Conservation (phyloP, 2,329 filamentous ascomycete species). For the Xylariales sp. region DNA sequence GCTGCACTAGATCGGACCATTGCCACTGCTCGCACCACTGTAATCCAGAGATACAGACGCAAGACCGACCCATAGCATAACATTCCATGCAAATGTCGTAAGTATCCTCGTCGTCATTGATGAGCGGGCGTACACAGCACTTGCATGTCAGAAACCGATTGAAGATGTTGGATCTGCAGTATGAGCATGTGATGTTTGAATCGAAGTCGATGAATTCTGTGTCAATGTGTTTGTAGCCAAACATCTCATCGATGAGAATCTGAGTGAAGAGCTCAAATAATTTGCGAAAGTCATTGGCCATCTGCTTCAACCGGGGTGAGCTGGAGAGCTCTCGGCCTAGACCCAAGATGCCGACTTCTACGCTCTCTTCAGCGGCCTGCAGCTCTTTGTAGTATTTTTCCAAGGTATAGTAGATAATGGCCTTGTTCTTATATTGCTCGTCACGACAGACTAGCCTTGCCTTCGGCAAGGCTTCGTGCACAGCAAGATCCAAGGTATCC, state of each 20-base stretch:
- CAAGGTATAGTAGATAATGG: constrained; percentile 85
- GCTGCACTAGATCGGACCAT: constrained; percentile 71
- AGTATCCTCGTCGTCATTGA: constrained; percentile 68
- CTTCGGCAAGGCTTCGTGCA: constrained; percentile 82
- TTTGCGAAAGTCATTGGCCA: constrained; percentile 78
- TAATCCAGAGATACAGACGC: constrained; percentile 77
- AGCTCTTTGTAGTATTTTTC: constrained; percentile 70
- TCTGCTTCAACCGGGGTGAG: constrained; percentile 53
- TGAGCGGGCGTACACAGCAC: constrained; percentile 65
- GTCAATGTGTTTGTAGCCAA: constrained; percentile 65
- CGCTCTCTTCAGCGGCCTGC: constrained; percentile 44
- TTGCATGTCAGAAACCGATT: constrained; percentile 94
- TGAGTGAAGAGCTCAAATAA: constrained; percentile 75
- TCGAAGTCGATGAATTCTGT: constrained; percentile 78
- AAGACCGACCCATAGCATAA: constrained; percentile 94
- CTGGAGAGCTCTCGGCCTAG: constrained; percentile 39
- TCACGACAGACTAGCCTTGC: constrained; percentile 90
- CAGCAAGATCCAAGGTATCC: constrained; percentile 81
- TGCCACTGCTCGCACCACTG: constrained; percentile 91
- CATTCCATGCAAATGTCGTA: constrained; percentile 99
- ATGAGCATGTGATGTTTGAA: constrained; percentile 90
- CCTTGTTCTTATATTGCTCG: constrained; percentile 98
- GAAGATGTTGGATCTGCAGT: constrained; percentile 94
- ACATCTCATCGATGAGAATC: constrained; percentile 82
- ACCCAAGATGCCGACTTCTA: constrained; percentile 42